Evolutionary conservation across 805 yeast genomes (phyloP), one percentile per base, ranked within the genome.

Genomic region (Hanseniaspora guilliermondii): DNA sequence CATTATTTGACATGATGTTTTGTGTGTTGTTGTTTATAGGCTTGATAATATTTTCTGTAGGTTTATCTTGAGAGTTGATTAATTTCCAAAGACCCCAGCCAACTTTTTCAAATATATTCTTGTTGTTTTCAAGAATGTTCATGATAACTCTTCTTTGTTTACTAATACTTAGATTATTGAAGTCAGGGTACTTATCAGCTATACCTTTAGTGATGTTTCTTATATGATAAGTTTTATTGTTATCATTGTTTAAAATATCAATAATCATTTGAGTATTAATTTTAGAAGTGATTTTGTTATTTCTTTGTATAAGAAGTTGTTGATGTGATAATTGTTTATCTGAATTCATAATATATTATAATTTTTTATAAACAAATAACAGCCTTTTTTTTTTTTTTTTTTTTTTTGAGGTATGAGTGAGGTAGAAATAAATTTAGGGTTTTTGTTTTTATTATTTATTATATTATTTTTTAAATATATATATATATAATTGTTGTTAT

Each of bases 1-100:
- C 41, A 63, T 62, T 22, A 60, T 63, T 22, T 3, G 42, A 16
- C 24, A 39, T 39, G 16, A 2, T 39, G 24, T 22, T 39, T 14
- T 39, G 42, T 39, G 27, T 21, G 6, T 14, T 22, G 42, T n/a
- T 22, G 16, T 14, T 21, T n/a, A 38, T 12, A 11, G 42, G 42
- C n/a, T 21, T 39, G 16, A 22, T 39, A 17, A 22, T 21, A 19
- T 4, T 25, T 27, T 42, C 39, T 36, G 17, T 7, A 9, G 39
- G 39, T 2, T 1, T 42, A 24, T 42, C 35, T 6, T 42, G 16
- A 6, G 45, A 2, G 21, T 42, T 44, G 16, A 36, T 44, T 8
- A 52, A 25, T 27, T 85, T 85, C 97, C 97, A 89, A 66, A 89
- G 94, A 57, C 97, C 97, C 97, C 97, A 89, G 22, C 97, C 96